Conservation (phyloP, 768 basidiomycete species). For the Arthromyces matolae region DNA sequence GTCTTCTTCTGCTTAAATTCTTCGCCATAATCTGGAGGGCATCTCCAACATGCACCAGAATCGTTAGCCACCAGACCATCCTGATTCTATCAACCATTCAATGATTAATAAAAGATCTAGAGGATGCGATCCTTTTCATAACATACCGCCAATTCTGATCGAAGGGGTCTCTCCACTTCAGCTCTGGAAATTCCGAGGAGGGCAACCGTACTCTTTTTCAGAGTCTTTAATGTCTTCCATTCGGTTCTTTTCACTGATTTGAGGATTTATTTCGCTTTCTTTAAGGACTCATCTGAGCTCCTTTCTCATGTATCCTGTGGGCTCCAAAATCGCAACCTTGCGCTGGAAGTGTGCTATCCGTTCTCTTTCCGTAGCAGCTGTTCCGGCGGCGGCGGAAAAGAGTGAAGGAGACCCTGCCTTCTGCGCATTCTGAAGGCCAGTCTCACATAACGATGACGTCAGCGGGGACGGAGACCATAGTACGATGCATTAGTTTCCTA, state of each 20-base stretch:
- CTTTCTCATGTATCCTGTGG: slow-evolving; percentile 65
- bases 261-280: slow-evolving; percentile 58
- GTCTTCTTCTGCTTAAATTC: too few relatives aligned
- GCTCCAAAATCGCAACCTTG: slow-evolving; percentile 74
- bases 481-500: slow-evolving; percentile 95
- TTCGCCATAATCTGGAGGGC: too few relatives aligned
- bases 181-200: slow-evolving; percentile 87
- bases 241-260: slow-evolving; percentile 62
- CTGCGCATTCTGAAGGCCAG: slow-evolving; percentile 26
- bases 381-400: slow-evolving; percentile 33
- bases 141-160: slow-evolving; percentile 74
- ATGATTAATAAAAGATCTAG: too few relatives aligned
- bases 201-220: slow-evolving; percentile 81
- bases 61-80: slow-evolving; percentile 52
- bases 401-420: slow-evolving; percentile 22
- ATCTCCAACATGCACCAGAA: slow-evolving; percentile 47
- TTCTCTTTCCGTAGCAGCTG: slow-evolving; percentile 81
- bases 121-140: too few relatives aligned
- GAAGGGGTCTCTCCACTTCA: slow-evolving; percentile 78
- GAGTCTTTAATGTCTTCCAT: slow-evolving; percentile 86
- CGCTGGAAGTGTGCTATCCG: slow-evolving; percentile 86
- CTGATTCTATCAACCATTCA: slow-evolving; percentile 69
- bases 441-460: slow-evolving; percentile 77
- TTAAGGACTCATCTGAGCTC: slow-evolving; percentile 67
- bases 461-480: slow-evolving; percentile 75